Evolutionary conservation across 305 asterid genomes (phyloP), one percentile per base, ranked within the genome.

Genomic region (Solanum hybrid): DNA sequence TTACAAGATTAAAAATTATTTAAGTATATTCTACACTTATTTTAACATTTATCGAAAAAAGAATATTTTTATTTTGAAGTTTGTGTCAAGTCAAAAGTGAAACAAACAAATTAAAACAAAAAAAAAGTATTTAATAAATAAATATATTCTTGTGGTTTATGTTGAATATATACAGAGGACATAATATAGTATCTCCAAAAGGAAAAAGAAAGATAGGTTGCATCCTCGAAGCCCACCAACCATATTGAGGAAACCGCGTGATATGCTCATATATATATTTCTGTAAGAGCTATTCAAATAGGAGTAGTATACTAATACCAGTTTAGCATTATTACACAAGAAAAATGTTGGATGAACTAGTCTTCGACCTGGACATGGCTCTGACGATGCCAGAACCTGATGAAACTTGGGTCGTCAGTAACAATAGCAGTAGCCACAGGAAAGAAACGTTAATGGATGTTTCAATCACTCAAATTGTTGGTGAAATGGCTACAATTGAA

Each of bases 281-380:
- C 7, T 80, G 12, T 37, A 80, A 38, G 65, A 80, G 65, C n/a
- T 80, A 37, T 80, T 37, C 34, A 38, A 37, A 80, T 80, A 38
- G 65, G 5, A 80, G 11, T 12, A 80, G n/a, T 57, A 20, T 57
- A 17, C 65, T 39, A 39, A 4, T 39, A 39, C 15, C 51, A 51
- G 22, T 22, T 8, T 31, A 20, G 45, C 83, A 17, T 78, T 79
- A 78, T 73, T 73, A 76, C 86, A n/a, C 6, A 37, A 80, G 22
- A 37, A 37, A 37, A 80, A 12, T n/a, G 9, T 37, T 90, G 8
- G 87, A 81, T 76, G 33, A 91, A 61, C 76, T 2, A 2, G 1
- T 90, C 20, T 91, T 91, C 88, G 94, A 92, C 73, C 91, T 92
- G 61, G 94, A 92, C 51, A 51, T 78, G 85, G 92, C 92, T 33